Conservation (phyloP, 2,329 filamentous ascomycete species). For the Penicillium sp. region DNA sequence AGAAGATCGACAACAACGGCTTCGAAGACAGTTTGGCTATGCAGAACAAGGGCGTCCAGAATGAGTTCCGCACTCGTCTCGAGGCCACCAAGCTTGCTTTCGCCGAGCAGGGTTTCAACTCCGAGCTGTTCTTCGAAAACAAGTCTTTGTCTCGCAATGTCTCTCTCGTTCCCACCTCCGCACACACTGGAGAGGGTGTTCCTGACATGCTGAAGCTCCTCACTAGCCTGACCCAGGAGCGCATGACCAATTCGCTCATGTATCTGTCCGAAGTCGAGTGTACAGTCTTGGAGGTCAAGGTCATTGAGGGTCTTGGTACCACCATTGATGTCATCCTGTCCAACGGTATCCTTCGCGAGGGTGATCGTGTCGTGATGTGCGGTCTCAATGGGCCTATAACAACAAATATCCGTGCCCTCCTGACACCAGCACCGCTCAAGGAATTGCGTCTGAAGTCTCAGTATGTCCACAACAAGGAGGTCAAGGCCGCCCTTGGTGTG, state of each 20-base stretch:
- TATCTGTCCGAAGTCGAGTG: constrained; percentile 97
- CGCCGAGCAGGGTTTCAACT: constrained; percentile 95
- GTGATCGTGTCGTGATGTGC: constrained; percentile 90
- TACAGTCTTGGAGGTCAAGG: constrained; percentile 97
- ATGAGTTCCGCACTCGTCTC: constrained; percentile 88
- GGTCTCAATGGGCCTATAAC: constrained; percentile 95
- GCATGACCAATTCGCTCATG: constrained; percentile 97
- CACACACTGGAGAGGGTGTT: constrained; percentile 98
- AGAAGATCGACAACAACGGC: constrained; percentile 97
- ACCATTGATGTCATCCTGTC: constrained; percentile 97
- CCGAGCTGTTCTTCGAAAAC: constrained; percentile 95
- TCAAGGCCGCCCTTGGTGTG: constrained; percentile 96
- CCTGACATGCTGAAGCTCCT: constrained; percentile 98
- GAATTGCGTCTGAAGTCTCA: constrained; percentile 92
- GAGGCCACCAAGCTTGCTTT: constrained; percentile 91
- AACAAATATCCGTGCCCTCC: constrained; percentile 89
- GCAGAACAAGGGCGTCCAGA: constrained; percentile 89
- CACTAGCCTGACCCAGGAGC: constrained; percentile 86
- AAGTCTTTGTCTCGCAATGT: constrained; percentile 94
- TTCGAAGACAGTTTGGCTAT: constrained; percentile 88
- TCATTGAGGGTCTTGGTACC: constrained; percentile 97
- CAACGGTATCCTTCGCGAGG: constrained; percentile 91
- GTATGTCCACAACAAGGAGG: constrained; percentile 99
- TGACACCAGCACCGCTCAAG: constrained; percentile 89
- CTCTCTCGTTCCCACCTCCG: constrained; percentile 95